Evolutionary conservation across 129 eudicot species (phyloP), one percentile per base, ranked within the genome.

Genomic region (Solidago caesia): DNA sequence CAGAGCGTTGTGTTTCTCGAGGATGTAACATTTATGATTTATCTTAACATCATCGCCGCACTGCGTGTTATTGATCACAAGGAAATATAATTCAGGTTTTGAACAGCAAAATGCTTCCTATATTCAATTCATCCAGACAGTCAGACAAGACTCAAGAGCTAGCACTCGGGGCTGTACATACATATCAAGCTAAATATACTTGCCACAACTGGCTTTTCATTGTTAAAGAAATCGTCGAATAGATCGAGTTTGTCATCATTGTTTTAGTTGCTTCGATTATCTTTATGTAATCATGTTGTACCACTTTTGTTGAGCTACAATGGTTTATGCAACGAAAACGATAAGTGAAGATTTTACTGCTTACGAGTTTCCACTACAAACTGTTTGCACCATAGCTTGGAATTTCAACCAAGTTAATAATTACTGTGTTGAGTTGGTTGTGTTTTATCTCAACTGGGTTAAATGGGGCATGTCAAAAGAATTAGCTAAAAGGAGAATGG

Each of bases 261-360:
- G 9, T 29, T 41, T 64, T 78, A 60, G 70, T 61, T 70, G 65
- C 59, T 71, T 78, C 51, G 42, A 64, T 15, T 52, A 16, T 65
- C 10, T 72, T 44, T 14, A 42, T 53, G 39, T 33, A 33, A 33
- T 33, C 39, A 33, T 33, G 11, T 16, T 44, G 33, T 49, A 25
- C 43, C 52, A 61, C 44, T 25, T 70, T 45, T 63, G 51, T 59
- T 56, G 6, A 62, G 39, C 55, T 66, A 13, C 46, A 8, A 62
- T 62, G 77, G 39, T 73, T 60, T 65, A 53, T 64, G 33, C 52
- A 65, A 67, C 64, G 73, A 62, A 70, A 60, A 25, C 42, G 68
- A 26, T 62, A 60, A 57, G 55, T 49, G 68, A 46, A 68, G 68
- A 46, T 67, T 48, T 41, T 52, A 21, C 3, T 62, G 66, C 48